Evolutionary conservation across 179 eudicot species (phyloP).

Genomic region (Sideroxylon spinosum): DNA sequence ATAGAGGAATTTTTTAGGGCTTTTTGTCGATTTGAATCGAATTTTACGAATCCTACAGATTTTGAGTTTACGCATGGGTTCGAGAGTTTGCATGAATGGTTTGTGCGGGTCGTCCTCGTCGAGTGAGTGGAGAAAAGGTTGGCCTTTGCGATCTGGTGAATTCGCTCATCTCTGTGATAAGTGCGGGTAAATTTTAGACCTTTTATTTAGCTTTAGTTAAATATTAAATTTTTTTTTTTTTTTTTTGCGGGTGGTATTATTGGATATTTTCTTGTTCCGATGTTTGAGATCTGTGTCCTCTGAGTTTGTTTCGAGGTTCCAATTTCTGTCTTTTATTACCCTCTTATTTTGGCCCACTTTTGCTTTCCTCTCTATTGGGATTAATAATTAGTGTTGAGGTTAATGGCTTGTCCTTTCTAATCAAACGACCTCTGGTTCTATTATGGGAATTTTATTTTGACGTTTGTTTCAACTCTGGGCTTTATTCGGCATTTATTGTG

Average conservation of each 20-base stretch:
- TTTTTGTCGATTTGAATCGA: conserved; percentile 12
- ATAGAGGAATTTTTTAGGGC: conserved; percentile 11
- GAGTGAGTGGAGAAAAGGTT: conserved; percentile 65
- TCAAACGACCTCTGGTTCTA: neutral
- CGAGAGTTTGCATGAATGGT: conserved; percentile 65
- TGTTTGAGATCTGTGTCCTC: neutral
- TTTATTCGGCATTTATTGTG: neutral
- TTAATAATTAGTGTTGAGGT: neutral
- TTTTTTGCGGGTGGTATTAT: neutral
- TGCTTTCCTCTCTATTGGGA: neutral
- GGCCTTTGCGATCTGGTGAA: conserved; percentile 82
- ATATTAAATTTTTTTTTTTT: neutral
- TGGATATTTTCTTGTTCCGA: neutral
- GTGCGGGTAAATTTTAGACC: conserved; percentile 65
- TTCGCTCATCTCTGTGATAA: conserved; percentile 69
- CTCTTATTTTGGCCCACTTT: neutral
- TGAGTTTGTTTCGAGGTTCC: neutral
- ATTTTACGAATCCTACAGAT: conserved; percentile 9
- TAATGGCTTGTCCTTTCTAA: neutral
- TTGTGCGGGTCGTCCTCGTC: conserved; percentile 61
- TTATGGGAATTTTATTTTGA: neutral
- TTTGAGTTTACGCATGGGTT: conserved; percentile 23
- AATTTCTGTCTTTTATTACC: neutral
- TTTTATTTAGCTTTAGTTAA: neutral
- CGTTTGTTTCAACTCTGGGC: neutral